Evolutionary conservation across 306 rosid genomes (phyloP), one percentile per base, ranked within the genome.

Genomic region (Alnus rubra): DNA sequence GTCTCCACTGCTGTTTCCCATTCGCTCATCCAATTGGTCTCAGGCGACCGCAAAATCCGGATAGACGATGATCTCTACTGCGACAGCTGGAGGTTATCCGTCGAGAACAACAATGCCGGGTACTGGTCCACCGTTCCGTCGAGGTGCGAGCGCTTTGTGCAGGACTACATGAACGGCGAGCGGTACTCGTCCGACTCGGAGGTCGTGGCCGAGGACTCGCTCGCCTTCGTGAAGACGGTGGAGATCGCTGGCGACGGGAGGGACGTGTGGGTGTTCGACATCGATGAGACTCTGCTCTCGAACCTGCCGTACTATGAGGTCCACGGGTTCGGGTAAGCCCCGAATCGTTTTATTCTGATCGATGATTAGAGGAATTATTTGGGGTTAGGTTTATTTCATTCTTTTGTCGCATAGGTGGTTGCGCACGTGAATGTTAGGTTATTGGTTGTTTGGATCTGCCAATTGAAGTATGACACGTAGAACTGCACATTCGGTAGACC

Each of bases 191-290:
- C 86, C 59, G 98, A 95, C 76, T 83, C 86, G 1, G 78, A 68
- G 13, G 58, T 82, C 49, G 87, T 85, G 5, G 80, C 85, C 23
- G 35, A 54, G 1, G 59, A 78, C 60, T 86, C 95, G 7, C 59
- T 75, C 48, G 80, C 37, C 47, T 92, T 89, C 51, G 91, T 88
- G 35, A 72, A 53, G 70, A 55, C 74, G 8, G 78, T 90, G 31
- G 45, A 52, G 48, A 5, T 86, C 35, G 84, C 9, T 30, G 87
- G 81, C 6, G 88, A 85, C 23, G 92, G 95, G 42, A 88, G 74
- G 71, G 95, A 92, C 79, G 90, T 89, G 31, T 94, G 97, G 98
- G 90, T 94, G 4, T 94, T 94, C 76, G 98, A 92, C 50, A 81
- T 94, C 50, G 98, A 94, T 28, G 98, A 94, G 79, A 94, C 97